Base-by-base conservation (phyloP, 2,329 filamentous ascomycete genomes). In the Arthrobotrys megalospora region DNA sequence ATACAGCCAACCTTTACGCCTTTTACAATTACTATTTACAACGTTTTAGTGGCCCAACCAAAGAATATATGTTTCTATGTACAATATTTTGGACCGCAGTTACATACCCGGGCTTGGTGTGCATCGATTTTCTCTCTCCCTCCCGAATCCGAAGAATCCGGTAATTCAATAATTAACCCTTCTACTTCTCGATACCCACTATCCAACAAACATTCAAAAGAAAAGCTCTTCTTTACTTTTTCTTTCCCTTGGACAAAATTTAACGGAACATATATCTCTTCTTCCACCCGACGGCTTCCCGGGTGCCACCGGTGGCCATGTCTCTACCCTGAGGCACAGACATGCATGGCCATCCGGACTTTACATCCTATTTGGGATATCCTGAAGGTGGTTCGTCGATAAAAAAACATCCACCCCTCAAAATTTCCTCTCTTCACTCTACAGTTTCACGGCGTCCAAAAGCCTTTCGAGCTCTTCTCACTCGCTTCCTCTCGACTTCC, bases 151-250 rank as follows among this genome's bases (percentile, higher is more conserved):
- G 72, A 65, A 65, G 52, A 71, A 65, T 67, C 19, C 67, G 63
- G 52, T 78, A 72, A 78, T 78, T 78, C 67, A 66, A 78, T 78
- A 78, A 78, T 72, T 11, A 62, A 53, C 47, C 34, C 48, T 64
- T 53, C 43, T 36, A 50, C 50, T 11, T 36, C 60, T 68, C 53
- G 63, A 78, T 72, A 78, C 75, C 75, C 67, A 69, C 19, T 21
- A 24, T 32, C 36, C 53, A 77, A 63, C 48, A 24, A 36, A 66
- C 53, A 11, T 78, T 52, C 65, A 58, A 53, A 55, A 45, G 67
- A 70, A 72, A 72, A 68, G 65, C 41, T 43, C 55, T 14, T 55
- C 53, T 45, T 41, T 53, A 21, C 45, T 67, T 28, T 63, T 72
- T 66, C 21, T 48, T 55, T 76, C 55, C 50, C 50, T 50, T 53